Base-by-base conservation (phyloP, 768 basidiomycete species). In the Chlorophyllum brunneum region DNA sequence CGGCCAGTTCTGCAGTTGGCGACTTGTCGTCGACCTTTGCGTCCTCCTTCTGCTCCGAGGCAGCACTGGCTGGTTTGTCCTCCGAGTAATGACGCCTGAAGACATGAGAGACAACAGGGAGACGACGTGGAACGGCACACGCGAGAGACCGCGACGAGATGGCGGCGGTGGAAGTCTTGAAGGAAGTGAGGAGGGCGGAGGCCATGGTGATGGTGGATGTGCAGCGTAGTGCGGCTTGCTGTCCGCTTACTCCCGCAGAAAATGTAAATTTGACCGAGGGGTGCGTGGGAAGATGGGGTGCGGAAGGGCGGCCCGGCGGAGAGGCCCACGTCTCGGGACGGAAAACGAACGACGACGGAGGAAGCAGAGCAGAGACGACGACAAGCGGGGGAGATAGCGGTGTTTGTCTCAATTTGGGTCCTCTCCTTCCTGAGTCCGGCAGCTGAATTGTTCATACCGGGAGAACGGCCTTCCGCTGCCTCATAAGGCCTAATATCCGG, bases 151-250 rank as follows among this genome's bases (percentile, higher is more conserved):
- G 72, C 59, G 76, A 71, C 39, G 85, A 78, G 58, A 82, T 56
- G n/a, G 76, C 74, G 61, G 77, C 70, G 56, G 81, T 77, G 66
- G 79, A 82, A n/a, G 80, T 73, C 61, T 82, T 79, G 67, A 88
- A 70, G 51, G 75, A 53, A 44, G 75, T 74, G 63, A 76, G 67
- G 57, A 80, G 76, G 58, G 74, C 71, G 52, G 72, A 67, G 60
- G 79, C 77, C 82, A 85, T 85, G 59, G 60, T 63, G 48, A 57
- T 41, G 45, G 54, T 58, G 51, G 54, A 49, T 33, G 42, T 29
- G 27, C 33, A 30, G 53, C 15, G 46, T 18, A 48, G 48, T n/a
- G 30, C 23, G 30, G 22, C 34, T 41, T 29, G 40, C 54, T 47
- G 22, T 41, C 46, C 42, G 38, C 27, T 39, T 27, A 39, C 27